phyloP scores from a whole-genome alignment of 2,329 filamentous ascomycete genomes.

The Tolypocladium guangdongense region DNA sequence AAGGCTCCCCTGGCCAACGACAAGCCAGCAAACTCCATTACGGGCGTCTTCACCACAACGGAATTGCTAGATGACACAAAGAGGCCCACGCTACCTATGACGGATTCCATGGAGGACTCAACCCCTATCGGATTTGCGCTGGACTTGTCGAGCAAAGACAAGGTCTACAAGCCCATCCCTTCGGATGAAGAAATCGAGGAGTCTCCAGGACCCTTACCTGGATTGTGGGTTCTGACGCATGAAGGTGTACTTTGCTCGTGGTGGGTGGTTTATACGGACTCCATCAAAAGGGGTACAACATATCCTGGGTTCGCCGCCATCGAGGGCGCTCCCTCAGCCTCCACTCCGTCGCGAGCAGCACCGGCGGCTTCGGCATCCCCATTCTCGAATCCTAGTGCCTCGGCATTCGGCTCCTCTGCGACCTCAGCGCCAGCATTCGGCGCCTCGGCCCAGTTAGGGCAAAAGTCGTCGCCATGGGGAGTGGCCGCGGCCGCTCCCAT shows the following conservation, averaged over 20 bases:
- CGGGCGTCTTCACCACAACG: slow-evolving; percentile 62
- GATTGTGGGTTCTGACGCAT: slow-evolving; percentile 75
- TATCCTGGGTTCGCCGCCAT: slow-evolving; percentile 59
- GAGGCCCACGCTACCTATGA: slow-evolving; percentile 66
- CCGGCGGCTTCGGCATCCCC: slow-evolving; percentile 19
- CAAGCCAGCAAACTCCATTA: slow-evolving; percentile 46
- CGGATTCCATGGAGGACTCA: slow-evolving; percentile 47
- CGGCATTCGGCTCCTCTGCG: slow-evolving; percentile 30
- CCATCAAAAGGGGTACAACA: slow-evolving; percentile 60
- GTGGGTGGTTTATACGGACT: slow-evolving; percentile 89
- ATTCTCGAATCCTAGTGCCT: slow-evolving; percentile 15
- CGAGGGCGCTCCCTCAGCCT: slow-evolving; percentile 20
- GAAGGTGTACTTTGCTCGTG: slow-evolving; percentile 77
- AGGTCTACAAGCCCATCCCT: slow-evolving; percentile 65
- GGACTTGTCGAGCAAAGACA: slow-evolving; percentile 75
- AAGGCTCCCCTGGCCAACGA: slow-evolving; percentile 54
- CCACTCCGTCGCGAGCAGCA: slow-evolving; percentile 18
- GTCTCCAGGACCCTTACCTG: slow-evolving; percentile 71
- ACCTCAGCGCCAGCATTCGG: slow-evolving; percentile 34
- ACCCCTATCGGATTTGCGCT: slow-evolving; percentile 72
- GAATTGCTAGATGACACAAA: slow-evolving; percentile 62
- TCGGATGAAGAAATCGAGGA: slow-evolving; percentile 67
- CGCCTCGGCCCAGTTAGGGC: slow-evolving; percentile 35
- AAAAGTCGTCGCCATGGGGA: slow-evolving; percentile 42
- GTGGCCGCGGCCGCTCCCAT: slow-evolving; percentile 18